phyloP scores from a whole-genome alignment of 768 basidiomycete species.

The Epithele typhae region DNA sequence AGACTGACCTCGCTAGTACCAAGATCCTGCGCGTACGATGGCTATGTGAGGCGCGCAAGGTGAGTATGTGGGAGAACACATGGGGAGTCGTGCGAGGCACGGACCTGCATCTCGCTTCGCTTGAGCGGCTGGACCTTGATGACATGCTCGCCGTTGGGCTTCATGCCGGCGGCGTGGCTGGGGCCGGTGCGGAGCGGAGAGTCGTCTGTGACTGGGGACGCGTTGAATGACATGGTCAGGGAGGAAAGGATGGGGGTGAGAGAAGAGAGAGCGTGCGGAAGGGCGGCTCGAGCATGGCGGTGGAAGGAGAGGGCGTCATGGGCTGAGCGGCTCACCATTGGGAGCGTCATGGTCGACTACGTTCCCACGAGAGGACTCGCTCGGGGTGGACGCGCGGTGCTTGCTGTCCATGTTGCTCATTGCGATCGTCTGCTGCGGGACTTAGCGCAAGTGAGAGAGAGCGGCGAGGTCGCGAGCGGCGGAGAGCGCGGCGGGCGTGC shows the following conservation, averaged over 20 bases:
- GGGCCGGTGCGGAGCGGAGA: background rate
- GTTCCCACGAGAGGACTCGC: slow-evolving; percentile 42
- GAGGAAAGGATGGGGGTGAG: slow-evolving; percentile 1
- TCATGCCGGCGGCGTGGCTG: slow-evolving; percentile 5
- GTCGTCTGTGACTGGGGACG: slow-evolving; percentile 61
- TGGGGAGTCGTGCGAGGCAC: slow-evolving; percentile 15
- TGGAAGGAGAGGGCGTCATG: background rate
- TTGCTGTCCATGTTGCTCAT: slow-evolving; percentile 40
- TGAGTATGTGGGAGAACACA: slow-evolving; percentile 3
- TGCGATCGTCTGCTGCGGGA: slow-evolving; percentile 3
- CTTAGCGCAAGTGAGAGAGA: no score
- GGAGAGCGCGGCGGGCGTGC: no score
- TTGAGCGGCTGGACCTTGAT: slow-evolving; percentile 84
- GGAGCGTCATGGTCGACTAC: slow-evolving; percentile 68
- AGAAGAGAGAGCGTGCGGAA: slow-evolving; percentile 1
- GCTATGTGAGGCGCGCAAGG: slow-evolving; percentile 39
- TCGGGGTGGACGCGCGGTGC: slow-evolving; percentile 41
- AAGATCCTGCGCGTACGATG: slow-evolving; percentile 88
- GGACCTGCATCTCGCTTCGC: slow-evolving; percentile 82
- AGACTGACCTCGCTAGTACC: slow-evolving; percentile 53
- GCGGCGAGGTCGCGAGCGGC: background rate
- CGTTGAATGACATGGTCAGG: slow-evolving; percentile 15
- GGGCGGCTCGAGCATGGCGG: background rate
- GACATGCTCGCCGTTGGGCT: slow-evolving; percentile 34
- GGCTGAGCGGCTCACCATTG: slow-evolving; percentile 41